Percentiles rank a stretch among this genome's conserved stretches.
Evolutionary conservation across 495 filamentous ascomycete species (phyloP).

Genomic region (Hypoxylon rickii): DNA sequence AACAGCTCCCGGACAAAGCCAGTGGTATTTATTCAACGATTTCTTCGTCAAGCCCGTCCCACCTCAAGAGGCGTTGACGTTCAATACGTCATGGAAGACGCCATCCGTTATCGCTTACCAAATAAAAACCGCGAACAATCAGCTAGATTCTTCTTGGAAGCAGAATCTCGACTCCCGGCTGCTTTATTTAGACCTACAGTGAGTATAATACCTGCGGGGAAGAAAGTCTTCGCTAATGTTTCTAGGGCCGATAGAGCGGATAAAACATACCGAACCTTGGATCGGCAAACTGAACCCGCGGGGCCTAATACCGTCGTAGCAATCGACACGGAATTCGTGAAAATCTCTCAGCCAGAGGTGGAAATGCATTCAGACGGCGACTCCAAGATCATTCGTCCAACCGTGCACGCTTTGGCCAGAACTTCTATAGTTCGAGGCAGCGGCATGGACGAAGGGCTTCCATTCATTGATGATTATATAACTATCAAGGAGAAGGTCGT

Average conservation of each 20-base stretch:
- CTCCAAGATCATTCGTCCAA: slow-evolving; percentile 82
- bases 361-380: slow-evolving; percentile 91
- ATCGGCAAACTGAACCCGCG: slow-evolving; percentile 66
- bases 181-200: slow-evolving; percentile 78
- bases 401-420: slow-evolving; percentile 80
- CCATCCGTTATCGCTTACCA: slow-evolving; percentile 89
- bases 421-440: slow-evolving; percentile 84
- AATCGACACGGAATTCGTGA: slow-evolving; percentile 94
- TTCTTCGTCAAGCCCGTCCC: slow-evolving; percentile 85
- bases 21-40: slow-evolving; percentile 97
- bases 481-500: slow-evolving; percentile 87
- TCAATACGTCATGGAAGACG: slow-evolving; percentile 87
- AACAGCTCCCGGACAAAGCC: slow-evolving; percentile 56
- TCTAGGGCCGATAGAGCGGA: slow-evolving; percentile 42
- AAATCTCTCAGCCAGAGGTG: slow-evolving; percentile 86
- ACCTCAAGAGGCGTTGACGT: slow-evolving; percentile 79
- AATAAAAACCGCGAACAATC: slow-evolving; percentile 70
- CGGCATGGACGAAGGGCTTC: slow-evolving; percentile 73
- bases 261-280: slow-evolving; percentile 63
- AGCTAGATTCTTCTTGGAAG: slow-evolving; percentile 85
- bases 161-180: slow-evolving; percentile 77
- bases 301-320: slow-evolving; percentile 74
- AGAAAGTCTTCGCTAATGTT: slow-evolving; percentile 17
- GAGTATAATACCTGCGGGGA: slow-evolving; percentile 24
- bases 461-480: slow-evolving; percentile 98